phyloP scores from a whole-genome alignment of 345 rosid genomes.

The Eucalyptus brandiana region DNA sequence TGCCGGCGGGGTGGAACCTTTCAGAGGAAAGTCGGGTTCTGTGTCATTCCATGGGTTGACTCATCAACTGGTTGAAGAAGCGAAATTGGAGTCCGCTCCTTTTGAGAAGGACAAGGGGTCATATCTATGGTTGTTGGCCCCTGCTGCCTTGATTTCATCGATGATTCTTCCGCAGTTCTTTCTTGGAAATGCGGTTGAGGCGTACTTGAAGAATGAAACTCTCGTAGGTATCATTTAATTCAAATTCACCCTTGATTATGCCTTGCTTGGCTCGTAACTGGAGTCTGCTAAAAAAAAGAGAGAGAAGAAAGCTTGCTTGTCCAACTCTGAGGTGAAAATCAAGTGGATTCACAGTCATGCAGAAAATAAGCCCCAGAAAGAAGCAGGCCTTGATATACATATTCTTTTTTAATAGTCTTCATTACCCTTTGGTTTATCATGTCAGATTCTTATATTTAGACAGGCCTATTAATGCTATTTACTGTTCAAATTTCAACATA shows the following conservation, averaged over 20 bases:
- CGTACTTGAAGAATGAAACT: conserved; percentile 34
- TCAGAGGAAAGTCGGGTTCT: conserved; percentile 75
- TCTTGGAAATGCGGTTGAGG: conserved; percentile 40
- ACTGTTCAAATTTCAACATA: neutral
- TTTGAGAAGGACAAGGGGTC: conserved; percentile 56
- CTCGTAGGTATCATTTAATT: conserved; percentile 17
- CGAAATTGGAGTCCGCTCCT: conserved; percentile 54
- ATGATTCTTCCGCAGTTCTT: conserved; percentile 70
- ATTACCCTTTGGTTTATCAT: neutral
- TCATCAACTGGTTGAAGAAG: conserved; percentile 69
- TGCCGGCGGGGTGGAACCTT: conserved; percentile 37
- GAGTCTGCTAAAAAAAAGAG: neutral
- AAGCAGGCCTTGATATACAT: neutral
- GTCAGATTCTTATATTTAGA: neutral
- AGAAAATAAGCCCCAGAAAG: neutral
- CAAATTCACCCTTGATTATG: neutral
- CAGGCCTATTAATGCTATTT: neutral
- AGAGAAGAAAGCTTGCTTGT: neutral
- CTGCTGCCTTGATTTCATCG: conserved; percentile 45
- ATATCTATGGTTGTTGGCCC: conserved; percentile 68
- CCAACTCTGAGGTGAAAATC: neutral
- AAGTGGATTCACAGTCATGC: neutral
- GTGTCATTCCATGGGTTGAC: conserved; percentile 66
- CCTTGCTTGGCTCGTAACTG: neutral
- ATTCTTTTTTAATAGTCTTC: neutral